A percentile compares a stretch with the other conserved stretches of the same genome.
Evolutionary conservation across 1,284 basidiomycete species (phyloP).

Genomic region (Ceratobasidium sp.): DNA sequence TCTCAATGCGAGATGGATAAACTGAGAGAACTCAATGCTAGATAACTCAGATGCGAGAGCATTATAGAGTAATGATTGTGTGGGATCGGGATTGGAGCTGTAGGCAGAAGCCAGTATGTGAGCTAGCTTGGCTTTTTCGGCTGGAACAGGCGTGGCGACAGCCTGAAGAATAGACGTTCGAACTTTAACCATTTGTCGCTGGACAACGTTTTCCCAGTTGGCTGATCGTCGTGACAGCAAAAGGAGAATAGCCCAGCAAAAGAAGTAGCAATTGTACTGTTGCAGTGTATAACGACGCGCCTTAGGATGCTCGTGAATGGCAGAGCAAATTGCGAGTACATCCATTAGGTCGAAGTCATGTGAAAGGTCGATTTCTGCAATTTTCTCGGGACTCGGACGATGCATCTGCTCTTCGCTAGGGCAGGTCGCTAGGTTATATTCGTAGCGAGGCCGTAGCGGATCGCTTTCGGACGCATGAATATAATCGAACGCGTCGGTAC

Average conservation of each 20-base stretch:
- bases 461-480: background rate
- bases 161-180: background rate
- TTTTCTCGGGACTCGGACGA: no score
- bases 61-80: background rate
- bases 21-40: background rate
- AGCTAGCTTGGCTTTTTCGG: background rate
- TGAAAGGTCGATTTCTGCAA: background rate
- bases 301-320: background rate
- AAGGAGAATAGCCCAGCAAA: background rate
- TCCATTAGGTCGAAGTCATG: background rate
- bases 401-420: no score
- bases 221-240: background rate
- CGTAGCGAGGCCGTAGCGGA: no score
- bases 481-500: background rate
- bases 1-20: background rate
- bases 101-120: background rate
- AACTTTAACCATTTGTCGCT: background rate
- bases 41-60: background rate
- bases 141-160: background rate
- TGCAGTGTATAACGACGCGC: conserved; percentile 6
- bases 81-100: background rate
- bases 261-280: conserved; percentile 22
- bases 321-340: conserved; percentile 2
- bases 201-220: background rate
- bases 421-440: no score